phyloP scores from a whole-genome alignment of 164 flowering plant genomes.

The Vitis riparia region DNA sequence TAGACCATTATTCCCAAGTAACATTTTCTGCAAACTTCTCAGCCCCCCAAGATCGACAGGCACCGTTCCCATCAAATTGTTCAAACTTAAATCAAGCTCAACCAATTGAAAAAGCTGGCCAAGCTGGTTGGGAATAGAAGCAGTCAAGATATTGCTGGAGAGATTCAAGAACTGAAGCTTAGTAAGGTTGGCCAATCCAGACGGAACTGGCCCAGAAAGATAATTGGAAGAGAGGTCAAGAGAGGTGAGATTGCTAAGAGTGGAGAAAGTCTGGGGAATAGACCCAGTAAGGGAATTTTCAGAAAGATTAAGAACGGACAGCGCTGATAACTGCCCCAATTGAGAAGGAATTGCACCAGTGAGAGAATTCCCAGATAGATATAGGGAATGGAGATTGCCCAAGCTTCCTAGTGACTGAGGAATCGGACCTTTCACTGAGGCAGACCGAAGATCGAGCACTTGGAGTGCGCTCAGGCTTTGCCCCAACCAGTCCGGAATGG shows the following conservation, averaged over 20 bases:
- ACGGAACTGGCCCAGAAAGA: slow-evolving; percentile 41
- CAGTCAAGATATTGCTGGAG: slow-evolving; percentile 49
- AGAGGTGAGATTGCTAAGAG: slow-evolving; percentile 25
- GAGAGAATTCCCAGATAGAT: slow-evolving; percentile 49
- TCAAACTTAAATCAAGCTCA: slow-evolving; percentile 63
- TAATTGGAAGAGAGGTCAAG: slow-evolving; percentile 38
- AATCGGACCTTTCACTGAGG: slow-evolving; percentile 49
- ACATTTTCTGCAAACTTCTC: slow-evolving; percentile 47
- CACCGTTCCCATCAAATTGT: slow-evolving; percentile 58
- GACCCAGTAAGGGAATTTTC: slow-evolving; percentile 47
- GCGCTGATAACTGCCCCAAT: slow-evolving; percentile 23
- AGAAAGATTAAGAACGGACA: slow-evolving; percentile 40
- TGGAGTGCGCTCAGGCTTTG: slow-evolving; percentile 31
- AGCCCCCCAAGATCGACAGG: slow-evolving; percentile 45
- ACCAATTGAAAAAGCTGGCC: slow-evolving; percentile 50
- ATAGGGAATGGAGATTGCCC: slow-evolving; percentile 31
- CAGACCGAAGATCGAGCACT: slow-evolving; percentile 68
- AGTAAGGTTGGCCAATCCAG: slow-evolving; percentile 29
- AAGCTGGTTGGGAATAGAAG: slow-evolving; percentile 50
- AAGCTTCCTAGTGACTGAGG: slow-evolving; percentile 52
- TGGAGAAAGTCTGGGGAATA: slow-evolving; percentile 39
- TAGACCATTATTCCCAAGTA: slow-evolving; percentile 35
- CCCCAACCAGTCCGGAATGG: slow-evolving; percentile 78
- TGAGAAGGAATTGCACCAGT: slow-evolving; percentile 38
- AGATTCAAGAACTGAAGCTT: slow-evolving; percentile 45